A percentile compares a stretch with the other conserved stretches of the same genome.
phyloP scores from a whole-genome alignment of 768 basidiomycete genomes.

The Xerocomellus amylosporus region DNA sequence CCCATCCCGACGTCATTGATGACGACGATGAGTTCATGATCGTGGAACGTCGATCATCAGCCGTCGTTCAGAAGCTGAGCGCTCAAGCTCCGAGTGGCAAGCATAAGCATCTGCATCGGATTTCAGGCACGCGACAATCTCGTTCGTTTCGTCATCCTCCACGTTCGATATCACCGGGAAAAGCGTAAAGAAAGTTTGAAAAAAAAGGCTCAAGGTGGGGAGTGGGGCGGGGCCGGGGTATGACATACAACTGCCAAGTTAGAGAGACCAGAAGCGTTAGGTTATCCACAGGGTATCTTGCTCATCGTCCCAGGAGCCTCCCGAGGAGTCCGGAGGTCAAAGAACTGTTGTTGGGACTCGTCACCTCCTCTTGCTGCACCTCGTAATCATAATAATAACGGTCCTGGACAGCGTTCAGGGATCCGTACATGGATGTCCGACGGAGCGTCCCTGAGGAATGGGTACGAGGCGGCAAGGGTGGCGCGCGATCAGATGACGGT shows the following conservation, averaged over 20 bases:
- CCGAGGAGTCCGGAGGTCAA: slow-evolving; percentile 21
- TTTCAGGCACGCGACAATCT: background rate
- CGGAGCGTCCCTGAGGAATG: background rate
- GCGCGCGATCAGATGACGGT: background rate
- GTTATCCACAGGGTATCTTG: background rate
- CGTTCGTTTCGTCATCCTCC: too few relatives aligned
- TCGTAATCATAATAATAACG: background rate
- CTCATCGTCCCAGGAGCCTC: slow-evolving; percentile 21
- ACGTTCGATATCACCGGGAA: background rate
- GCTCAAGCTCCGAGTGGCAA: too few relatives aligned
- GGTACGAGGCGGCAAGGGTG: slow-evolving; percentile 6
- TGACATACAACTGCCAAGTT: too few relatives aligned
- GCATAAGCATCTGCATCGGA: too few relatives aligned
- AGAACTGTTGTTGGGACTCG: background rate
- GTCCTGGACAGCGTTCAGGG: slow-evolving; percentile 1
- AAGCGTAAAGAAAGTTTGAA: background rate
- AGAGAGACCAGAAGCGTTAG: too few relatives aligned
- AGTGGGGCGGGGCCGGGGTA: background rate
- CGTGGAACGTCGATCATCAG: background rate
- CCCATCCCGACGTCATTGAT: background rate
- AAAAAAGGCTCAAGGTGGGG: too few relatives aligned
- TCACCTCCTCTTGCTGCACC: background rate
- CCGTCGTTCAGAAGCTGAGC: too few relatives aligned
- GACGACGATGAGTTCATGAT: too few relatives aligned
- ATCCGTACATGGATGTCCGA: slow-evolving; percentile 22